Conservation (phyloP, 106 monocot species). For the Dendrobium officinale region DNA sequence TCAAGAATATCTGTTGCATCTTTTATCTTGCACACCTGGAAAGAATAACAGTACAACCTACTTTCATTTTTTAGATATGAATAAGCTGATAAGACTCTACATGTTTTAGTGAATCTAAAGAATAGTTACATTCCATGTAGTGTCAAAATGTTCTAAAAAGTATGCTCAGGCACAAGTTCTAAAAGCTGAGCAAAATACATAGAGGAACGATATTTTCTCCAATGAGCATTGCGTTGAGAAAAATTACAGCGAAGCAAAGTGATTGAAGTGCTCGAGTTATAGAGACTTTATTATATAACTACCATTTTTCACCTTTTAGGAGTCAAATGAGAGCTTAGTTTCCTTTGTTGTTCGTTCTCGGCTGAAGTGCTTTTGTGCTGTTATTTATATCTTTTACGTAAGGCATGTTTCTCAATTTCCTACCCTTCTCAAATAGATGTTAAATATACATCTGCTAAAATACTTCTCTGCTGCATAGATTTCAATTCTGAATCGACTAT, state of each 20-base stretch:
- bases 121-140: background rate
- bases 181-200: background rate
- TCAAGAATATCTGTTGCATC: constrained; percentile 36
- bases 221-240: background rate
- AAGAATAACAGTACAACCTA: constrained; percentile 1
- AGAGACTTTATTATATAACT: background rate
- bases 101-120: background rate
- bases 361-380: background rate
- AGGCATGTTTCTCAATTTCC: background rate
- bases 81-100: background rate
- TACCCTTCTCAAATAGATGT: background rate
- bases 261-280: background rate
- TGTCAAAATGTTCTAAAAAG: background rate
- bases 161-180: background rate
- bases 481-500: background rate
- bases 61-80: background rate
- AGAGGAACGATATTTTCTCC: background rate
- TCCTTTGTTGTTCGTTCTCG: background rate
- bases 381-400: background rate
- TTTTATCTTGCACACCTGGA: constrained; percentile 50
- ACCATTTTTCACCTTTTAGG: background rate
- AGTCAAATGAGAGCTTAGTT: background rate
- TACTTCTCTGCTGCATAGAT: background rate
- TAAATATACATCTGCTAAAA: background rate
- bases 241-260: background rate